Evolutionary conservation across 2,329 filamentous ascomycete species (phyloP).

Genomic region (Cordyceps farinosa): DNA sequence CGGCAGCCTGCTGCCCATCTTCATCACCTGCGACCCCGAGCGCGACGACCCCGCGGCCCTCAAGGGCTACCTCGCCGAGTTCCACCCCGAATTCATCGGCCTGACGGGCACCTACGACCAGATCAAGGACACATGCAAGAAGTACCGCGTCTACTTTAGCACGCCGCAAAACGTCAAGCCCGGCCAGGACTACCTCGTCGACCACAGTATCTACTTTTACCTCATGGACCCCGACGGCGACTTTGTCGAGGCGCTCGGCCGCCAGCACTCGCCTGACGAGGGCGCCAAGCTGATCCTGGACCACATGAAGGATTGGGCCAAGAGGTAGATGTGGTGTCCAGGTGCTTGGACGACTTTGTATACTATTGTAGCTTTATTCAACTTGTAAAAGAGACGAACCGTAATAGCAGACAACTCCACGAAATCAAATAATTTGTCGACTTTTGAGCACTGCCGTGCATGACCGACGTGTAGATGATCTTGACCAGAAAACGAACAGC

Average conservation of each 20-base stretch:
- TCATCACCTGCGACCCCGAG: constrained; percentile 93
- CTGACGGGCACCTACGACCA: constrained; percentile 91
- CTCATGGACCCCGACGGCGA: constrained; percentile 98
- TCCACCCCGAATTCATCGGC: constrained; percentile 81
- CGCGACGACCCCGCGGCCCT: constrained; percentile 84
- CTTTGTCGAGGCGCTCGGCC: constrained; percentile 93
- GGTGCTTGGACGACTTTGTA: constrained; percentile 8
- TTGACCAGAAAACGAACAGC: neutral
- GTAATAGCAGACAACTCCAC: constrained; percentile 14
- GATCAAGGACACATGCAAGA: constrained; percentile 91
- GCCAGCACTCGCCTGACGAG: constrained; percentile 87
- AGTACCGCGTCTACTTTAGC: constrained; percentile 95
- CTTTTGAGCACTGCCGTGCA: neutral
- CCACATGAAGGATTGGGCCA: constrained; percentile 68
- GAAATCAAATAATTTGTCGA: neutral
- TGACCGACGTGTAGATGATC: neutral
- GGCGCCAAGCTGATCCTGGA: constrained; percentile 79
- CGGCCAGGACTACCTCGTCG: constrained; percentile 94
- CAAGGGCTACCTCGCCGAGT: constrained; percentile 83
- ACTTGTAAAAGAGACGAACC: neutral
- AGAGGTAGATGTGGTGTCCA: constrained; percentile 19
- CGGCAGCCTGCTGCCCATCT: constrained; percentile 66
- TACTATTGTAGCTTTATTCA: constrained; percentile 11
- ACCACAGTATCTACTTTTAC: constrained; percentile 99
- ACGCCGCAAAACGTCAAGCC: constrained; percentile 85